Conservation (phyloP, 1,139 yeast genomes). For the Zygosaccharomyces sapae region DNA sequence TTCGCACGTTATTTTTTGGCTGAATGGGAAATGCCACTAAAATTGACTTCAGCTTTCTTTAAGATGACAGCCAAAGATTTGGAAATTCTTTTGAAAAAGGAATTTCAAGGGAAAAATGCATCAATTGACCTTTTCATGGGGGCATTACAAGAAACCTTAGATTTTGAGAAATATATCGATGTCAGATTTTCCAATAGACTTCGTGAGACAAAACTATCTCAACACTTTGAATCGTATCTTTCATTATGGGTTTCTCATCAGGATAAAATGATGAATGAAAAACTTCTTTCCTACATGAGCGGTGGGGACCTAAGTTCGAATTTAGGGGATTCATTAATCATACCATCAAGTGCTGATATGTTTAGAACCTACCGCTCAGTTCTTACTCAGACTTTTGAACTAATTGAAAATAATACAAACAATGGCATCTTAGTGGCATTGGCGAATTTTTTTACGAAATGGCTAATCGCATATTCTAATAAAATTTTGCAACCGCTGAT, state of each 20-base stretch:
- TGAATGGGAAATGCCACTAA: conserved; percentile 66
- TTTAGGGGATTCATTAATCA: conserved; percentile 52
- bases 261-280: conserved; percentile 56
- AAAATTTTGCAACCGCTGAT: conserved; percentile 62
- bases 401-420: conserved; percentile 39
- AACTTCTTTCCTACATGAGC: conserved; percentile 57
- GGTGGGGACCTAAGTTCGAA: conserved; percentile 40
- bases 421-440: conserved; percentile 37
- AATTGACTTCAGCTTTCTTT: conserved; percentile 61
- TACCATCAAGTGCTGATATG: conserved; percentile 81
- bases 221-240: conserved; percentile 79
- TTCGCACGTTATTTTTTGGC: conserved; percentile 58
- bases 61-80: conserved; percentile 67
- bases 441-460: conserved; percentile 60
- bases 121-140: conserved; percentile 54
- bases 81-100: conserved; percentile 41
- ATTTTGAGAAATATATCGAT: conserved; percentile 72
- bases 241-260: conserved; percentile 87
- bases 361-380: conserved; percentile 72
- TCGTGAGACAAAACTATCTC: conserved; percentile 52
- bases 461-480: conserved; percentile 61
- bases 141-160: conserved; percentile 60
- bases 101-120: conserved; percentile 33
- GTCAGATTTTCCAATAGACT: conserved; percentile 45
- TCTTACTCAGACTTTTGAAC: conserved; percentile 68